Evolutionary conservation across 305 asterid genomes (phyloP), one percentile per base, ranked within the genome.

Genomic region (Fraxinus greggii): DNA sequence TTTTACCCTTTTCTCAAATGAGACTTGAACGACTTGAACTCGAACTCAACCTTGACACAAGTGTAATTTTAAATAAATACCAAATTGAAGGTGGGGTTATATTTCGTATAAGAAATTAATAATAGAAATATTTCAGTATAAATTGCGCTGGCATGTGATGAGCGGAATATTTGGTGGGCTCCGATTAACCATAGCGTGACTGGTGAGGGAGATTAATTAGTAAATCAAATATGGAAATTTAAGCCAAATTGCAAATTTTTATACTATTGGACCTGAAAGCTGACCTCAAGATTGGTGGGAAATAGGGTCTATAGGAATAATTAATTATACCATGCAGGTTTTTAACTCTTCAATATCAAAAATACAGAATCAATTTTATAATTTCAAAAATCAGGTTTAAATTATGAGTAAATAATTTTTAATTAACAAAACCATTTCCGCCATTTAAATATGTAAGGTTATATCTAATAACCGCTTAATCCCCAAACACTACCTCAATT

Each of bases 201-300:
- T 79, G 13, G 15, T 80, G 45, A 15, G 40, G 29, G 10, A 35
- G 29, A 75, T 33, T 75, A n/a, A 26, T 23, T 48, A 3, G 8
- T 29, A 65, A 4, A 79, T 69, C 29, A 38, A 48, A 17, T n/a
- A 70, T 67, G 13, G 17, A 51, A 28, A 85, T 24, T 81, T 45
- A 65, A 54, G 65, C 38, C 45, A 78, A 80, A 78, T 23, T 12
- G 26, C 9, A 76, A 79, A 35, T 54, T 79, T 38, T 35, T 54
- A 54, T 54, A 54, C 26, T n/a, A 54, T n/a, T 54, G 19, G 1
- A 51, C 61, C 61, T 4, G 2, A 15, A 17, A 17, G 61, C 8
- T 4, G 61, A 51, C 8, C 61, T 51, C 61, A 51, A 17, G 8
- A 51, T 51, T 51, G 21, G 61, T 51, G 2, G 23, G 61, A 1